These are phyloP conservation scores for Jacaranda mimosifolia DNA, from an alignment of 257 asterid species.

Conservation along the genomic window DNA sequence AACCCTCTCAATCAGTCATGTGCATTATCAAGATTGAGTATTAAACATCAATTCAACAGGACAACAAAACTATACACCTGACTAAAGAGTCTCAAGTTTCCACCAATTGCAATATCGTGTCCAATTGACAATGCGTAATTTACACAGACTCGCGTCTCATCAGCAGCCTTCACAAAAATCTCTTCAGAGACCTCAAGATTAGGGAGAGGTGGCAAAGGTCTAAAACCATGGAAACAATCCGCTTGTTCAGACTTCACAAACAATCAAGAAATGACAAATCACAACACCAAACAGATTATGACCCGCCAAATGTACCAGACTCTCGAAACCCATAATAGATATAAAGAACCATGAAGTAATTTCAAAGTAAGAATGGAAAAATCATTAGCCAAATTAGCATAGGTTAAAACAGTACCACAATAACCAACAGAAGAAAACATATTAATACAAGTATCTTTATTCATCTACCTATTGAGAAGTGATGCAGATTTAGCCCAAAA, in stretches of 20 bases:
- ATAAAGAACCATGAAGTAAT: neutral
- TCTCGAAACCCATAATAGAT: neutral
- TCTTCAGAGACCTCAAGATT: constrained; percentile 77
- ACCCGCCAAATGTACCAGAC: neutral
- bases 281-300: constrained; percentile 4
- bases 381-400: no score
- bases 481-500: constrained; percentile 94
- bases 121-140: constrained; percentile 67
- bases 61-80: constrained; percentile 58
- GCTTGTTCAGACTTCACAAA: constrained; percentile 12
- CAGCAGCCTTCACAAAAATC: constrained; percentile 66
- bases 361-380: constrained; percentile 1
- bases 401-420: no score
- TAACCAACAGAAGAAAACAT: neutral
- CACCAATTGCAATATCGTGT: constrained; percentile 76
- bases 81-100: constrained; percentile 64
- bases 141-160: constrained; percentile 65
- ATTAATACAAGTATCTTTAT: neutral
- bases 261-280: constrained; percentile 21
- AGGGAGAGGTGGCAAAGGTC: constrained; percentile 91
- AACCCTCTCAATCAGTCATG: constrained; percentile 33
- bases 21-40: constrained; percentile 13
- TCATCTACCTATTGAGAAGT: constrained; percentile 78
- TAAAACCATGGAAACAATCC: constrained; percentile 38
- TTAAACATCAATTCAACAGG: constrained; percentile 5